phyloP scores from a whole-genome alignment of 345 rosid genomes.

The Salix viminalis region DNA sequence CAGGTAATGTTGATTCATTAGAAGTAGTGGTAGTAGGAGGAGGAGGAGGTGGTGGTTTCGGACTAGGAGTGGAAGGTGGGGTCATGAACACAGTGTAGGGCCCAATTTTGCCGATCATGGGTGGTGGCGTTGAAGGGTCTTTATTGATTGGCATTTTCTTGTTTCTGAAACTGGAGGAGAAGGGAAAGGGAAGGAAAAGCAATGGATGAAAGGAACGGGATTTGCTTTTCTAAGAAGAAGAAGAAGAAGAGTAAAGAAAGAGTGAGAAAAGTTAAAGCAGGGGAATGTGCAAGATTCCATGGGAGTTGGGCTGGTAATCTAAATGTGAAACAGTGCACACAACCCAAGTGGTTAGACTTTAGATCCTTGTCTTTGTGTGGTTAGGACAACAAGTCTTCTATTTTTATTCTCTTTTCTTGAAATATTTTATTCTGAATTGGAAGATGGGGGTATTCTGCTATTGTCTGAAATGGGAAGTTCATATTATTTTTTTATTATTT shows the following conservation, averaged over 20 bases:
- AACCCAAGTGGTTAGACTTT: constrained; percentile 7
- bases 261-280: not conserved
- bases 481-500: not conserved
- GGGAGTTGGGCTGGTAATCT: not conserved
- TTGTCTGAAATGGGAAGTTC: not conserved
- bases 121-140: constrained; percentile 70
- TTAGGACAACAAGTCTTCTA: not conserved
- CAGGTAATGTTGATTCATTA: constrained; percentile 11
- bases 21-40: not conserved
- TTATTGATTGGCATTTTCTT: constrained; percentile 68
- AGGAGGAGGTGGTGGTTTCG: constrained; percentile 21
- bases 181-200: not conserved
- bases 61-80: constrained; percentile 89
- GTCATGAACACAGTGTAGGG: constrained; percentile 98
- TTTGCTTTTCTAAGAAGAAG: not conserved
- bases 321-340: constrained; percentile 20
- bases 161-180: not conserved
- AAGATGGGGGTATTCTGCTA: too few species aligned
- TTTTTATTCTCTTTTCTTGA: not conserved
- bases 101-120: constrained; percentile 91
- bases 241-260: not conserved
- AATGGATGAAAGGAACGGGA: not conserved
- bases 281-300: not conserved
- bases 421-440: not conserved
- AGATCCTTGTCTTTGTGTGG: constrained; percentile 15